These are phyloP conservation scores for Oidiodendron maius DNA, from an alignment of 495 filamentous ascomycete species.

Conservation along the genomic window DNA sequence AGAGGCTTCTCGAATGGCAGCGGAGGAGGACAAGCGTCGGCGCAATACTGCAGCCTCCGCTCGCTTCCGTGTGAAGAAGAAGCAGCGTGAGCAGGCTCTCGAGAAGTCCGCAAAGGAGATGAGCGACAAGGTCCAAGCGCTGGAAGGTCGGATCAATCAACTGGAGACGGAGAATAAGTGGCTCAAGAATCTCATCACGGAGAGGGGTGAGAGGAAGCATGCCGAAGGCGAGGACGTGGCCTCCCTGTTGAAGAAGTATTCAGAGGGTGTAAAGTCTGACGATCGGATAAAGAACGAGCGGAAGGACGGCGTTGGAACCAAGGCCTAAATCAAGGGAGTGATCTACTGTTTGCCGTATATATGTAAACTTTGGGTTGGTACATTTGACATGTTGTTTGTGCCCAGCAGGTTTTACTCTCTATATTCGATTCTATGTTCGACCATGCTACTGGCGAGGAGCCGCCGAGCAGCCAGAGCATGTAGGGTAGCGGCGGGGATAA, in stretches of 20 bases:
- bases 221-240: slow-evolving; percentile 31
- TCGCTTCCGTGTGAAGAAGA: slow-evolving; percentile 98
- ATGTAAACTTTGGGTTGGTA: no score
- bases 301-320: slow-evolving; percentile 26
- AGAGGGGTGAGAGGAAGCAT: slow-evolving; percentile 67
- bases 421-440: no score
- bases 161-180: slow-evolving; percentile 96
- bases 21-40: slow-evolving; percentile 95
- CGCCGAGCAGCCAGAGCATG: no score
- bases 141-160: slow-evolving; percentile 78
- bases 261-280: slow-evolving; percentile 13
- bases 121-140: slow-evolving; percentile 67
- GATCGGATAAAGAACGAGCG: slow-evolving; percentile 16
- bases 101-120: slow-evolving; percentile 89
- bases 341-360: neutral
- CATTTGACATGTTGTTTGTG: no score
- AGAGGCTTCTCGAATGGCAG: slow-evolving; percentile 67
- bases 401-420: no score
- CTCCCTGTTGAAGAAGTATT: slow-evolving; percentile 23
- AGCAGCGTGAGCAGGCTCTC: slow-evolving; percentile 91
- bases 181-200: slow-evolving; percentile 88
- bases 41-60: slow-evolving; percentile 94
- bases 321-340: slow-evolving; percentile 34
- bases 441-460: no score
- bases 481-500: no score